Evolutionary conservation across 2,329 filamentous ascomycete genomes (phyloP), one percentile per base, ranked within the genome.

Genomic region (Laburnicola sp.): DNA sequence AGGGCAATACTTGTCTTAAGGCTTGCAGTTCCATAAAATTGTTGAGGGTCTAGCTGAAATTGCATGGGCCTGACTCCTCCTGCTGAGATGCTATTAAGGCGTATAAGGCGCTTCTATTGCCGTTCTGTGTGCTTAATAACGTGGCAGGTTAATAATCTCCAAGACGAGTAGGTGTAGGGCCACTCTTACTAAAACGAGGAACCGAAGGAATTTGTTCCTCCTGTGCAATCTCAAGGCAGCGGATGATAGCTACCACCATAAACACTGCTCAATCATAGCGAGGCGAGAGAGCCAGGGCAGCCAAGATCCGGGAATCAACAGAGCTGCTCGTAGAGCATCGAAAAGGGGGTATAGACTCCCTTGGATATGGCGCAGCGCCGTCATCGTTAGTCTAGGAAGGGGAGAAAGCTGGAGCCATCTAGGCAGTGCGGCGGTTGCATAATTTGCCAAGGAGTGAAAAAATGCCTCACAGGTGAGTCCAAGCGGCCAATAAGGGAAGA

Each of bases 401-500:
- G 42, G 26, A 39, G 42, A n/a, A 41, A 47, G 42, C 25, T 43
- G 39, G 46, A 53, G 39, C 11, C 26, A 42, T 6, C 11, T 34
- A 25, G 50, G 50, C 41, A 30, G 41, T 58, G 50, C 50, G 46
- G 47, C 37, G 41, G 40, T 48, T 53, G 48, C 45, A 56, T 56
- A 32, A 53, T 42, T 51, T 26, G 38, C 39, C 43, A 51, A 46
- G 44, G 50, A 36, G 45, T 1, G 41, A 32, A 48, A 59, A 59
- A 59, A 56, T 59, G 42, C 56, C 53, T 59, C 40, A 55, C 21
- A 11, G 40, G 41, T 25, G 25, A 48, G 40, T 54, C 44, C 5
- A 37, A 51, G 56, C 45, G 26, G 40, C 56, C 27, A 57, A 61
- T 59, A 16, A 44, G 34, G 52, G 48, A 25, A 27, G 32, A 27